phyloP scores from a whole-genome alignment of 1,284 basidiomycete species.

The Cryptococcus maquisensis region DNA sequence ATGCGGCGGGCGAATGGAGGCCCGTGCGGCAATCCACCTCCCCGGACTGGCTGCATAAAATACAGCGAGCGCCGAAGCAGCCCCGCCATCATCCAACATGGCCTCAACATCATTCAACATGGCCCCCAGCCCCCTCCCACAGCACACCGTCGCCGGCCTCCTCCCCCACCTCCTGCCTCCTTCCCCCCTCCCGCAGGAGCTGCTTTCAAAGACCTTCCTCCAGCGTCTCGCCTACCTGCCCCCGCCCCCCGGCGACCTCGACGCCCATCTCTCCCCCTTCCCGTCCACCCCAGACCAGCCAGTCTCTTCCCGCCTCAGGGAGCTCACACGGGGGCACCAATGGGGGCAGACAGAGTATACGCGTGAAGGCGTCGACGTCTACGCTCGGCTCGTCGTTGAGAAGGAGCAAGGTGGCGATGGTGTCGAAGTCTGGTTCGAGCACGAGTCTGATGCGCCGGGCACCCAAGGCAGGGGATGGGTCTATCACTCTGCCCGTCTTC shows the following conservation, averaged over 20 bases:
- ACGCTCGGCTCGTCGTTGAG: slow-evolving; percentile 16
- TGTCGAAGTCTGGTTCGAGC: slow-evolving; percentile 18
- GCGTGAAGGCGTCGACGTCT: slow-evolving; percentile 18
- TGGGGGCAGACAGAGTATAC: slow-evolving; percentile 14
- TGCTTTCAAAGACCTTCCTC: slow-evolving; percentile 32
- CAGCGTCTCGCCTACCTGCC: slow-evolving; percentile 43
- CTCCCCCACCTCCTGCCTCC: slow-evolving; percentile 44
- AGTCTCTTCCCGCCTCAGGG: slow-evolving; percentile 3
- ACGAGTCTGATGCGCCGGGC: slow-evolving; percentile 3
- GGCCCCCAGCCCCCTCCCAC: slow-evolving; percentile 16
- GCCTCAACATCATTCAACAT: not conserved
- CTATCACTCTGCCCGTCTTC: slow-evolving; percentile 22
- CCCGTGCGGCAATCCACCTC: too few relatives aligned
- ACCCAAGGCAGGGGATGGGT: slow-evolving; percentile 33
- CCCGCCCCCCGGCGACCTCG: slow-evolving; percentile 28
- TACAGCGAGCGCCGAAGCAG: too few relatives aligned
- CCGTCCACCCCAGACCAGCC: slow-evolving; percentile 14
- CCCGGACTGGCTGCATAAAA: too few relatives aligned
- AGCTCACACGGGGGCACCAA: slow-evolving; percentile 9
- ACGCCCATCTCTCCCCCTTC: slow-evolving; percentile 39
- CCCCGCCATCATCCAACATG: not conserved
- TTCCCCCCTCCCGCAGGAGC: slow-evolving; percentile 18
- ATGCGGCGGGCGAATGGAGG: too few relatives aligned
- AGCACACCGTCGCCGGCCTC: slow-evolving; percentile 6
- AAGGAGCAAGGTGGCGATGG: not conserved